Percentiles rank a stretch among this genome's conserved stretches.
Evolutionary conservation across 176 grass and related monocot genomes (phyloP).

Genomic region (Musa itinerans): DNA sequence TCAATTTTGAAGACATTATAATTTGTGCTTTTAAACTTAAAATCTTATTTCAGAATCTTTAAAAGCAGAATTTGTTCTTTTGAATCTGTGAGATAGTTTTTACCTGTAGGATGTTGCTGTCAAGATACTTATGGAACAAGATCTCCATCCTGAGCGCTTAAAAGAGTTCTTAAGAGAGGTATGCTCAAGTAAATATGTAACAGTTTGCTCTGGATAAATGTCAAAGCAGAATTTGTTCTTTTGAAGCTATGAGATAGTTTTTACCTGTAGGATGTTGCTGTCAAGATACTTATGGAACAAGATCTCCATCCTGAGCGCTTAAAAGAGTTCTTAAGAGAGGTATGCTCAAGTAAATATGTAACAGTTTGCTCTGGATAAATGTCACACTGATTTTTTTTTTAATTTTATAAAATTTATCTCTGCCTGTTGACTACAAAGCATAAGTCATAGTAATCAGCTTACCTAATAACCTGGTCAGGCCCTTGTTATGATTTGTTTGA

Average conservation of each 20-base stretch:
- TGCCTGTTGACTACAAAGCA: no score
- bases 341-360: constrained; percentile 2
- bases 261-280: constrained; percentile 65
- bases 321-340: constrained; percentile 83
- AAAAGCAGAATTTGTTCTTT: background rate
- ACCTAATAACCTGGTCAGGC: no score
- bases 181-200: background rate
- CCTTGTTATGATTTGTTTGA: no score
- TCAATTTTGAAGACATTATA: no score
- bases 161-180: constrained; percentile 90
- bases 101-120: constrained; percentile 72
- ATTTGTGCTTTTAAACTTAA: no score
- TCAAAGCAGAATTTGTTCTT: background rate
- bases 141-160: constrained; percentile 52
- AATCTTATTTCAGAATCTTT: background rate
- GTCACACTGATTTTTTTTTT: background rate
- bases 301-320: constrained; percentile 56
- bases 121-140: constrained; percentile 85
- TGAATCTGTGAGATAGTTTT: background rate
- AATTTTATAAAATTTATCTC: background rate
- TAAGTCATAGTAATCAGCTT: no score
- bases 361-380: constrained; percentile 10
- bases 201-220: background rate
- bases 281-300: constrained; percentile 87
- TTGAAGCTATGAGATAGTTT: background rate